phyloP scores from a whole-genome alignment of 495 filamentous ascomycete genomes.

The Tuber brumale region DNA sequence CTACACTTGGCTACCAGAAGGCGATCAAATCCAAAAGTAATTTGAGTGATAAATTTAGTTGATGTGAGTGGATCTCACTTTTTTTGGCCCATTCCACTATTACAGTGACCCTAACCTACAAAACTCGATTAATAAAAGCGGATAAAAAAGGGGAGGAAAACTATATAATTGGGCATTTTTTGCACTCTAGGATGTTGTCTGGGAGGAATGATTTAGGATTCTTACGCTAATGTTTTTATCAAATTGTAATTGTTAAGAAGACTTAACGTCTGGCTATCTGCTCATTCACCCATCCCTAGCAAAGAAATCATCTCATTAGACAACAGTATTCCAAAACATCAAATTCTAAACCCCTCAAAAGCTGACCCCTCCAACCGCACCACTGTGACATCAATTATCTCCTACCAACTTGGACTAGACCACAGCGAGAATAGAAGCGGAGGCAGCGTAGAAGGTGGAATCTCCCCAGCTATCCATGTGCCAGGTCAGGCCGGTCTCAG shows the following conservation, averaged over 20 bases:
- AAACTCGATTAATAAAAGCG: too few species aligned
- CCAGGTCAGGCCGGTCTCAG: slow-evolving; percentile 7
- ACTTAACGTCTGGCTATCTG: not conserved
- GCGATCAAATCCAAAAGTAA: too few species aligned
- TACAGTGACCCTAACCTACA: too few species aligned
- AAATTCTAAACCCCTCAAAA: not conserved
- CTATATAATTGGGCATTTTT: not conserved
- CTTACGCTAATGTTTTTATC: not conserved
- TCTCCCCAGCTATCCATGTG: slow-evolving; percentile 4
- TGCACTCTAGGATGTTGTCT: not conserved
- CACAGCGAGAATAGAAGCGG: not conserved
- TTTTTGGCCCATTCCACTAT: too few species aligned
- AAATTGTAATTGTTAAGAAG: not conserved
- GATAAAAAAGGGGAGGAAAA: too few species aligned
- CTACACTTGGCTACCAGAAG: too few species aligned
- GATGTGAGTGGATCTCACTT: too few species aligned
- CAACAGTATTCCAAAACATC: not conserved
- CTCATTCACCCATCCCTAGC: not conserved
- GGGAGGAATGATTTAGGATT: not conserved
- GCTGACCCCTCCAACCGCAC: not conserved
- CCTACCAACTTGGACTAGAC: not conserved
- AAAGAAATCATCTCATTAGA: too few species aligned
- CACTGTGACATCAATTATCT: not conserved
- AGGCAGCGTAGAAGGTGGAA: not conserved
- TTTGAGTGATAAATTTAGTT: too few species aligned